Evolutionary conservation across 2,329 filamentous ascomycete species (phyloP).

Genomic region (Cryphonectria parasitica): DNA sequence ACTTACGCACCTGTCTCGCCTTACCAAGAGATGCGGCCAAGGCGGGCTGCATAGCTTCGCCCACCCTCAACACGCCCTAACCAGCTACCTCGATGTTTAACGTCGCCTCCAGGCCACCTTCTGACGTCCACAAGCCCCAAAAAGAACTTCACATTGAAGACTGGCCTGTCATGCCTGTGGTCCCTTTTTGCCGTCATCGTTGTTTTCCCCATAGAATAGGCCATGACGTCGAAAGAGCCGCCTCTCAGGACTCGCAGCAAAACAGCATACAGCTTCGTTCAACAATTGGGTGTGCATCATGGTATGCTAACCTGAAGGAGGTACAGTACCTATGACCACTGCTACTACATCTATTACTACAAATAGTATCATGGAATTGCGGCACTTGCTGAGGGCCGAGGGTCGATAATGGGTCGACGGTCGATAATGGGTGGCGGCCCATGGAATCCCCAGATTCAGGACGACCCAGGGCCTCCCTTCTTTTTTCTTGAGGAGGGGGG

Average conservation of each 20-base stretch:
- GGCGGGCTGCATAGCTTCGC: neutral
- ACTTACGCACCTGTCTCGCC: neutral
- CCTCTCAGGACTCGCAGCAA: neutral
- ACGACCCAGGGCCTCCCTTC: neutral
- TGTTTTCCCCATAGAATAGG: too few species aligned
- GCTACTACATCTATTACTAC: too few species aligned
- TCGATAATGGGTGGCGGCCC: neutral
- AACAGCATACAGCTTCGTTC: too few species aligned
- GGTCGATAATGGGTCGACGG: neutral
- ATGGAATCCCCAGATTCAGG: slow-evolving; percentile 3
- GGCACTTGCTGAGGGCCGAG: neutral
- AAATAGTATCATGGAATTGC: neutral
- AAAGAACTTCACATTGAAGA: too few species aligned
- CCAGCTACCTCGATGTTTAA: too few species aligned
- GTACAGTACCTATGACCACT: neutral
- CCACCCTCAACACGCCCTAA: too few species aligned
- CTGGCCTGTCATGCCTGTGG: neutral
- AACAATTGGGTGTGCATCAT: neutral
- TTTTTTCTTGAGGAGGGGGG: neutral
- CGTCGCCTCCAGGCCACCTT: neutral
- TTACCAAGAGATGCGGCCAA: neutral
- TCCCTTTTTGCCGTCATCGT: too few species aligned
- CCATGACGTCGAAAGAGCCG: neutral
- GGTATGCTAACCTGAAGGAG: neutral
- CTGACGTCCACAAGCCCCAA: neutral